Evolutionary conservation across 306 rosid species (phyloP).

Genomic region (Ammopiptanthus mongolicus): DNA sequence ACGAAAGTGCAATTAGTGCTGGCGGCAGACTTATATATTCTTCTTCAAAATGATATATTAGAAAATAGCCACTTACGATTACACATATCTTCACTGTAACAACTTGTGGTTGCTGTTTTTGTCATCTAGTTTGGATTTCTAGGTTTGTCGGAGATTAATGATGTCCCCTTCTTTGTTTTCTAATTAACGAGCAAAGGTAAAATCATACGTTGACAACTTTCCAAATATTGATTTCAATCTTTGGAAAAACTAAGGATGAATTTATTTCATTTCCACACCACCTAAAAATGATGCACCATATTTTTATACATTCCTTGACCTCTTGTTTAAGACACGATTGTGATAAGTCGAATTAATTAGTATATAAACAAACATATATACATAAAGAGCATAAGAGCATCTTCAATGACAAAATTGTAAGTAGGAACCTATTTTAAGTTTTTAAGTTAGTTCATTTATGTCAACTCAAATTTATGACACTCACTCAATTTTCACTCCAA

Average conservation of each 20-base stretch:
- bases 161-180: constrained; percentile 14
- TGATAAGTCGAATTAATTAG: neutral
- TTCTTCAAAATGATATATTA: constrained; percentile 20
- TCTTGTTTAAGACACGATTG: neutral
- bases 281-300: constrained; percentile 27
- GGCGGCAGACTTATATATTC: constrained; percentile 38
- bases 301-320: neutral
- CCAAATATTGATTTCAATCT: neutral
- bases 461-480: too few relatives aligned
- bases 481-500: too few relatives aligned
- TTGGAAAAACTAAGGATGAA: neutral
- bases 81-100: constrained; percentile 29
- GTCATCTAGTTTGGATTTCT: constrained; percentile 41
- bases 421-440: too few relatives aligned
- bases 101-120: constrained; percentile 35
- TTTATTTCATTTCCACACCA: neutral
- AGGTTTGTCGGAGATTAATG: constrained; percentile 47
- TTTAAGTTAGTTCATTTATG: too few relatives aligned
- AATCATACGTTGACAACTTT: constrained; percentile 16
- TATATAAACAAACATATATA: too few relatives aligned
- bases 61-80: constrained; percentile 26
- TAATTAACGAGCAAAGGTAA: constrained; percentile 13
- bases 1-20: constrained; percentile 48
- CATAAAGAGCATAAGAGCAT: too few relatives aligned
- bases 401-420: too few relatives aligned